Percentiles rank a stretch among this genome's conserved stretches.
phyloP scores from a whole-genome alignment of 2,329 filamentous ascomycete species.

The Capronia americana region DNA sequence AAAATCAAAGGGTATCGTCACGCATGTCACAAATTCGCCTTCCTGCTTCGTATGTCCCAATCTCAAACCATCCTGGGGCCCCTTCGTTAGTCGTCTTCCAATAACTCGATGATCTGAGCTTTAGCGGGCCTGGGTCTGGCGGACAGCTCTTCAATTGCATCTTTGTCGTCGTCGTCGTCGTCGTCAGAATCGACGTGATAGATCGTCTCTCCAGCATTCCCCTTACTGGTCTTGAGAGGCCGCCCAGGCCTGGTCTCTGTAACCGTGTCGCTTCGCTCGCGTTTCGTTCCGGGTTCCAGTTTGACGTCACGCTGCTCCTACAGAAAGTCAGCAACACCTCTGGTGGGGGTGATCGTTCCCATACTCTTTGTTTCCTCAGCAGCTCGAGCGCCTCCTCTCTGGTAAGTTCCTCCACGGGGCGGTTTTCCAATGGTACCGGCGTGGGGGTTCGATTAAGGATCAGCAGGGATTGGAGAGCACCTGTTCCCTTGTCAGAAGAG shows the following conservation, averaged over 20 bases:
- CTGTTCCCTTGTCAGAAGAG: conserved; percentile 27
- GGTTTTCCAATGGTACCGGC: conserved; percentile 40
- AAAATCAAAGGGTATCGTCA: conserved; percentile 6
- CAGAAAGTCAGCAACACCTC: neutral
- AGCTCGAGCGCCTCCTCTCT: conserved; percentile 40
- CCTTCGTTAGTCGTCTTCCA: neutral
- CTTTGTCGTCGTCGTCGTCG: neutral
- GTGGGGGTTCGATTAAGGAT: conserved; percentile 42
- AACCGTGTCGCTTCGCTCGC: conserved; percentile 3
- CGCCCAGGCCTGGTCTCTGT: neutral
- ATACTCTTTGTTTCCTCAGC: conserved; percentile 36
- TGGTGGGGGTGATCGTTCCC: neutral
- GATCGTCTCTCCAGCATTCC: conserved; percentile 23
- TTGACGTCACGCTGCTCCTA: conserved; percentile 15
- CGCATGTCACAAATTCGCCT: neutral
- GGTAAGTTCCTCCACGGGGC: conserved; percentile 37
- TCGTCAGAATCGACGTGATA: conserved; percentile 27
- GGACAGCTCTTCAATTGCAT: neutral
- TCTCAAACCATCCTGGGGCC: neutral
- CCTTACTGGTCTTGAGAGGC: conserved; percentile 25
- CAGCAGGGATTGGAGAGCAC: conserved; percentile 43
- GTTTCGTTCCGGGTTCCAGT: conserved; percentile 17
- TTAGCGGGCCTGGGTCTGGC: neutral
- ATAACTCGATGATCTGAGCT: conserved; percentile 7
- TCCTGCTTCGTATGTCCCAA: neutral